phyloP scores from a whole-genome alignment of 257 asterid species.

The Salvia hispanica region DNA sequence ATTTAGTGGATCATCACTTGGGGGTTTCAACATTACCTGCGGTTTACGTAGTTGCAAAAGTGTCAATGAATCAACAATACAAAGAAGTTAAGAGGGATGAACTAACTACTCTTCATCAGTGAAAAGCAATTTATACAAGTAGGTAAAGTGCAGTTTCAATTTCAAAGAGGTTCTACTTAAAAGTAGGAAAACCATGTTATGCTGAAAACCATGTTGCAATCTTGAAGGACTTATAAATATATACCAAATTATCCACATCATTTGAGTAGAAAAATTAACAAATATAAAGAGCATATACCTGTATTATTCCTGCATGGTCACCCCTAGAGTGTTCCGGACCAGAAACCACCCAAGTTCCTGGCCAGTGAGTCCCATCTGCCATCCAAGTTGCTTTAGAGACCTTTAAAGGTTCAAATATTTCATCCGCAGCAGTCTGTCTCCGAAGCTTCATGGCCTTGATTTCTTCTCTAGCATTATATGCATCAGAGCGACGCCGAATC shows the following conservation, averaged over 20 bases:
- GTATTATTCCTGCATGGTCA: constrained; percentile 91
- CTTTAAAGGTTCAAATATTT: constrained; percentile 64
- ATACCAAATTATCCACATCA: neutral
- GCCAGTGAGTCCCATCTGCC: constrained; percentile 97
- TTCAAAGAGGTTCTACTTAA: neutral
- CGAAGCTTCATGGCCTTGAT: constrained; percentile 75
- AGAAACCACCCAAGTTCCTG: constrained; percentile 72
- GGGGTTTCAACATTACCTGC: constrained; percentile 94
- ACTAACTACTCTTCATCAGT: neutral
- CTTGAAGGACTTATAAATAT: neutral
- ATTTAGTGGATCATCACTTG: constrained; percentile 69
- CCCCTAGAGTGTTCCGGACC: constrained; percentile 78
- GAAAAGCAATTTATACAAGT: neutral
- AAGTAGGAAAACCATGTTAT: neutral
- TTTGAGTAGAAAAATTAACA: neutral
- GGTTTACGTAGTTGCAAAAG: constrained; percentile 25
- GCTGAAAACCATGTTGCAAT: neutral
- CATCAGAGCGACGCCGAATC: constrained; percentile 87
- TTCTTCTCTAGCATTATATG: constrained; percentile 86
- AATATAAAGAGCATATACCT: constrained; percentile 42
- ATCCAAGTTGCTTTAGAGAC: constrained; percentile 87
- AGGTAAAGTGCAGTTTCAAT: neutral
- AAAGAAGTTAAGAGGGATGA: neutral
- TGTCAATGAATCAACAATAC: neutral
- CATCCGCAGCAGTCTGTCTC: constrained; percentile 66